Evolutionary conservation across 352 stramenopile species (phyloP).

Genomic region (Phytophthora pisi): DNA sequence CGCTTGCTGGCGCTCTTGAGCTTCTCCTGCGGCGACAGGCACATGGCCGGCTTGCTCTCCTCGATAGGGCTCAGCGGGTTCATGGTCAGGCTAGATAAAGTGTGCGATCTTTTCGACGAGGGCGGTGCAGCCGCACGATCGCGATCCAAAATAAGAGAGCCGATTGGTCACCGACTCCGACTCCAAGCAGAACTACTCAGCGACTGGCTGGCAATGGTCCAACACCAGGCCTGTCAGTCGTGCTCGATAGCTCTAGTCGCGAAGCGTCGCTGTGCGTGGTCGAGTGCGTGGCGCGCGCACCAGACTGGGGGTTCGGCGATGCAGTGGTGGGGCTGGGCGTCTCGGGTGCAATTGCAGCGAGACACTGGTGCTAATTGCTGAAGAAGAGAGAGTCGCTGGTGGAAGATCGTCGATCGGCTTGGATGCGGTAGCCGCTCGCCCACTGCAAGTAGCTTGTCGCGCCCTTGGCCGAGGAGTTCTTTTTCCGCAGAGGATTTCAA

Average conservation of each 20-base stretch:
- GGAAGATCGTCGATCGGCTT: slow-evolving; percentile 13
- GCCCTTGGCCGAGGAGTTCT: slow-evolving; percentile 18
- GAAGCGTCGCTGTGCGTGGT: slow-evolving; percentile 13
- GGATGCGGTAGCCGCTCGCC: slow-evolving; percentile 29
- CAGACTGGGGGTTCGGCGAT: slow-evolving; percentile 15
- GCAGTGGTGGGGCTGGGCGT: slow-evolving; percentile 3
- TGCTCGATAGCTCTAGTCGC: slow-evolving; percentile 16
- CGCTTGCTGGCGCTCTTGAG: slow-evolving; percentile 57
- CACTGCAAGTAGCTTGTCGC: slow-evolving; percentile 40
- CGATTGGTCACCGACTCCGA: slow-evolving; percentile 11
- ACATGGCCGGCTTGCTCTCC: slow-evolving; percentile 61
- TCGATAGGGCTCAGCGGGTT: slow-evolving; percentile 41
- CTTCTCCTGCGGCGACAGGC: slow-evolving; percentile 75
- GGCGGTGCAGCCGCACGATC: background rate
- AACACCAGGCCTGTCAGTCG: slow-evolving; percentile 28
- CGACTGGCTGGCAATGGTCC: slow-evolving; percentile 17
- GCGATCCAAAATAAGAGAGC: slow-evolving; percentile 15
- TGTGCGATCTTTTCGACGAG: slow-evolving; percentile 28
- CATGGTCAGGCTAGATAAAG: slow-evolving; percentile 18
- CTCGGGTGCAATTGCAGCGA: slow-evolving; percentile 16
- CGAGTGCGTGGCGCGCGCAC: slow-evolving; percentile 12
- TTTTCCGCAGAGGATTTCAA: slow-evolving; percentile 45
- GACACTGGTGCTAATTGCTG: slow-evolving; percentile 5
- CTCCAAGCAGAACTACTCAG: slow-evolving; percentile 6
- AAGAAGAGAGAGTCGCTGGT: slow-evolving; percentile 4